These are phyloP conservation scores for Porcisia hertigi DNA, from an alignment of 208 protist species.

Conservation along the genomic window DNA sequence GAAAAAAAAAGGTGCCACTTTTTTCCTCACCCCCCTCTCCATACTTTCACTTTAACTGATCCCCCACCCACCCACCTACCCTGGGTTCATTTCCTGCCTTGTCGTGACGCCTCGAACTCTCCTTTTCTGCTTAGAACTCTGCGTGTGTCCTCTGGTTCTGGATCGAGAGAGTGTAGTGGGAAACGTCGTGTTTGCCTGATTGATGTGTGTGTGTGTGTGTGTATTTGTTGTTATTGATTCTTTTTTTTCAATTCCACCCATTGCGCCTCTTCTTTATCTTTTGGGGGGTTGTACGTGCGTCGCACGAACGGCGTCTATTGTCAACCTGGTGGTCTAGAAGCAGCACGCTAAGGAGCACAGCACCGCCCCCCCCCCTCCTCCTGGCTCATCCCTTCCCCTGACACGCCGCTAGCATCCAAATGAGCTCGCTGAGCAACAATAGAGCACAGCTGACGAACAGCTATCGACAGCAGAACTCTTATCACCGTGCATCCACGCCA, in stretches of 20 bases:
- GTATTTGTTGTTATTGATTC: background rate
- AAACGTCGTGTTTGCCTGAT: background rate
- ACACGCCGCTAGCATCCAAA: background rate
- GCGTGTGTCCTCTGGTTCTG: too few species aligned
- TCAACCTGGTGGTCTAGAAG: background rate
- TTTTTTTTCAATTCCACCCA: background rate
- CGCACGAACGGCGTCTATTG: background rate
- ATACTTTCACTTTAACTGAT: too few species aligned
- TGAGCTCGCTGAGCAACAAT: conserved; percentile 31
- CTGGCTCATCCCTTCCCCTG: background rate
- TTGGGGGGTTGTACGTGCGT: background rate
- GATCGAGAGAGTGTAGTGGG: background rate
- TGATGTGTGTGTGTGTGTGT: background rate
- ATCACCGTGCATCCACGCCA: conserved; percentile 1
- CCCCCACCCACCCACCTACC: too few species aligned
- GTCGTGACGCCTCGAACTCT: too few species aligned
- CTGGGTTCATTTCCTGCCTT: too few species aligned
- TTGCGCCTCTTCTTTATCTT: background rate
- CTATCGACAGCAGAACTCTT: background rate
- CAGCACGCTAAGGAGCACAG: background rate
- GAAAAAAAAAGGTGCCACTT: too few species aligned
- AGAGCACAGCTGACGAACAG: conserved; percentile 15
- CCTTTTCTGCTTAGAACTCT: too few species aligned
- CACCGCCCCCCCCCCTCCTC: background rate
- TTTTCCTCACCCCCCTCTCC: too few species aligned